Percentiles rank a stretch among this genome's conserved stretches.
Conservation (phyloP, 306 rosid species). For the Crataegus laevigata region DNA sequence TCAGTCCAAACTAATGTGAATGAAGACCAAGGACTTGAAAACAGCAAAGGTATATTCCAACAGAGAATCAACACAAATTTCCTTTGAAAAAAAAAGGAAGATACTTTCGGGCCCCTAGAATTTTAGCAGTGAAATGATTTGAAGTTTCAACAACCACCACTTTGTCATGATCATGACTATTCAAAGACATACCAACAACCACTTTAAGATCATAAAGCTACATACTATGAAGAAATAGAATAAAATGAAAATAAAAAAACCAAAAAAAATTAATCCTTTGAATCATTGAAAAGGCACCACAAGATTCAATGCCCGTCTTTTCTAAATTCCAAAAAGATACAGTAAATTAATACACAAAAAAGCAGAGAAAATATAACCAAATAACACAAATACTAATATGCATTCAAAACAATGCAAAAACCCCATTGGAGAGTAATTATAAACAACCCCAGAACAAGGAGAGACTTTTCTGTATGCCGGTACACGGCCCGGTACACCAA, state of each 20-base stretch:
- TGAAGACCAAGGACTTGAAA: neutral
- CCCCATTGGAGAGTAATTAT: neutral
- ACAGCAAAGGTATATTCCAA: neutral
- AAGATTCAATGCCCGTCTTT: constrained; percentile 6
- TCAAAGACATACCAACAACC: neutral
- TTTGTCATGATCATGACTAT: neutral
- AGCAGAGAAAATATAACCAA: neutral
- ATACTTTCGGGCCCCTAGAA: neutral
- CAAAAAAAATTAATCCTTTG: neutral
- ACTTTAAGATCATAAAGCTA: neutral
- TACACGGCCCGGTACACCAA: no score
- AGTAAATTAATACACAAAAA: neutral
- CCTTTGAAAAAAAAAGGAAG: neutral
- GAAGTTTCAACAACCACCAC: neutral
- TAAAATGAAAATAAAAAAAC: neutral
- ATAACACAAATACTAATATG: neutral
- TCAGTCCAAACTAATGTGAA: neutral
- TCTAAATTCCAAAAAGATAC: neutral
- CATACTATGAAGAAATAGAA: neutral
- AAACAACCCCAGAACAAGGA: neutral
- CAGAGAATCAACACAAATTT: neutral
- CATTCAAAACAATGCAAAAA: neutral
- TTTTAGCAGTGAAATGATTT: neutral
- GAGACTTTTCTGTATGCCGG: no score
- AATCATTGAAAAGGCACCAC: neutral